Evolutionary conservation across 2,329 filamentous ascomycete species (phyloP), one percentile per base, ranked within the genome.

Genomic region (Pseudopyricularia javanii): DNA sequence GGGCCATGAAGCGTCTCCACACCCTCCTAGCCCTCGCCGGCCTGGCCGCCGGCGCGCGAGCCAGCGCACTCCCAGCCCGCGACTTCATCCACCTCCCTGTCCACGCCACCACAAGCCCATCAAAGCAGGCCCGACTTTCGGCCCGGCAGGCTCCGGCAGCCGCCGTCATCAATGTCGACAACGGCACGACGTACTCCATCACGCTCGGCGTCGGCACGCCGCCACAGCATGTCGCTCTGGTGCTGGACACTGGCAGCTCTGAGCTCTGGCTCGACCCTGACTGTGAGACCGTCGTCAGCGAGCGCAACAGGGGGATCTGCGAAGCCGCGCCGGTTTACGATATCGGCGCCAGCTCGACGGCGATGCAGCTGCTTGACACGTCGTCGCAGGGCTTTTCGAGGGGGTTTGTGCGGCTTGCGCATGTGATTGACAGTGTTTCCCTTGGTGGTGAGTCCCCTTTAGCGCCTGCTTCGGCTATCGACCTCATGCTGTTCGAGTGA

Each of bases 241-340:
- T 75, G 55, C 61, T 79, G 53, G 76, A 79, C 60, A 78, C 76
- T 1, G 74, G 76, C 50, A 77, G 74, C 35, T 74, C 74, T 55
- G 75, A 79, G 64, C 68, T 79, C 30, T 79, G 75, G 72, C 73
- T 78, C 7, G 85, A 87, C 59, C 74, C 79, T 0, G 71, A 75
- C 54, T 78, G 74, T 60, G 77, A 63, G 3, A 62, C 70, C 51
- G 56, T 59, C 30, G 61, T 57, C 15, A 40, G 47, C 24, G 34
- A 54, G 20, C 71, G 73, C 56, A 75, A 73, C 59, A 56, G 62
- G n/a, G 64, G 64, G 14, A 61, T 70, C 12, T 72, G 37, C 37
- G 37, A 43, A 20, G n/a, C 15, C n/a, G 37, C 37, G 37, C 37
- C 73, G 35, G 58, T 59, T 47, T 76, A 75, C 59, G 59, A 67